Evolutionary conservation across 768 basidiomycete species (phyloP).

Genomic region (Calocybe indica): DNA sequence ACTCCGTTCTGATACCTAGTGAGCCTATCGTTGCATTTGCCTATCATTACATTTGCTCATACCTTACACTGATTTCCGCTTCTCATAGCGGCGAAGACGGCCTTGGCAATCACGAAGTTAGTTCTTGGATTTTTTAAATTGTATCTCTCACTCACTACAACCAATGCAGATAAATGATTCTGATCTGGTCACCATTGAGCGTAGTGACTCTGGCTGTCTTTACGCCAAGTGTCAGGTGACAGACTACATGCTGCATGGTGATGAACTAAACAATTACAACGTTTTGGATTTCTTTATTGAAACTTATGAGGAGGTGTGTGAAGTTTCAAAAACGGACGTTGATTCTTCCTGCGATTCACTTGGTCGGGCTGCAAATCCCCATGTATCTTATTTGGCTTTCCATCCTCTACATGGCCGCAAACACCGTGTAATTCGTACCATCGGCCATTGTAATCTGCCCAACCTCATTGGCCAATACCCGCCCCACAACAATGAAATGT

Average conservation of each 20-base stretch:
- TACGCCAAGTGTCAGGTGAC: not conserved
- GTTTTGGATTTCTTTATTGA: not conserved
- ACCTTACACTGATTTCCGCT: no score
- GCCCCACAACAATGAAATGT: constrained; percentile 14
- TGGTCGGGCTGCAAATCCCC: not conserved
- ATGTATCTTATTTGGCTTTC: not conserved
- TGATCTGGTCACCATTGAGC: not conserved
- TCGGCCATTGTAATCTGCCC: constrained; percentile 24
- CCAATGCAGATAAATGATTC: not conserved
- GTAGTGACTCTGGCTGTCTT: not conserved
- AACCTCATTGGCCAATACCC: constrained; percentile 33
- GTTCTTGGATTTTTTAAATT: not conserved
- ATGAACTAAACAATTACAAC: not conserved
- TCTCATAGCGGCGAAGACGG: no score
- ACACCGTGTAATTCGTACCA: constrained; percentile 9
- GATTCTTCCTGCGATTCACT: not conserved
- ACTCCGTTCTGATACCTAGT: constrained; percentile 8
- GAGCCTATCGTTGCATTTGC: no score
- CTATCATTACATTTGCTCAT: no score
- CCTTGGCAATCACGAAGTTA: not conserved
- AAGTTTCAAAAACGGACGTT: not conserved
- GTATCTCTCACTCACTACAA: not conserved
- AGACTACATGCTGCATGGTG: not conserved
- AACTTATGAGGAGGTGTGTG: not conserved
- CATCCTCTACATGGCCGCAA: constrained; percentile 10